phyloP scores from a whole-genome alignment of 495 filamentous ascomycete genomes.

The Daldinia bambusicola region DNA sequence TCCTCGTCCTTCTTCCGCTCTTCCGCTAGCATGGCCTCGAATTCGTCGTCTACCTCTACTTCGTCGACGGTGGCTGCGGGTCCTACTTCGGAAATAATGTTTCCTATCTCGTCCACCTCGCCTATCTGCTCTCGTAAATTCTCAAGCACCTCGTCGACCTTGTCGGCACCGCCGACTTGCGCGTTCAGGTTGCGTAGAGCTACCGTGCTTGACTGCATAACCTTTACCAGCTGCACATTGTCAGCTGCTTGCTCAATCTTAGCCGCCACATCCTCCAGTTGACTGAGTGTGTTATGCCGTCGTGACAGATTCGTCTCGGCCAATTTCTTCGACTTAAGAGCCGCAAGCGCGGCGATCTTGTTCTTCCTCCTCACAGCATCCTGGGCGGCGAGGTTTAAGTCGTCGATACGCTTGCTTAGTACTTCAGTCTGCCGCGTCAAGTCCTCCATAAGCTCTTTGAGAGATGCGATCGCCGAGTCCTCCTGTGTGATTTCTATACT shows the following conservation, averaged over 20 bases:
- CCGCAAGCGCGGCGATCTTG: conserved; percentile 74
- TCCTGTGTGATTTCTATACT: conserved; percentile 69
- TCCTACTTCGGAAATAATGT: conserved; percentile 72
- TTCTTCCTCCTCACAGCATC: conserved; percentile 76
- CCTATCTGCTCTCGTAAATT: conserved; percentile 80
- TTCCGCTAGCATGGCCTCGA: conserved; percentile 77
- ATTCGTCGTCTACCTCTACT: conserved; percentile 86
- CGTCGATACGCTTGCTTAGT: conserved; percentile 63
- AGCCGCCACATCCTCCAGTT: conserved; percentile 81
- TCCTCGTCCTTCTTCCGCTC: conserved; percentile 68
- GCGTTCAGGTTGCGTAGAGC: conserved; percentile 78
- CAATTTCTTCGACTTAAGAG: conserved; percentile 84
- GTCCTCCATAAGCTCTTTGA: conserved; percentile 73
- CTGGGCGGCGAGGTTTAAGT: conserved; percentile 70
- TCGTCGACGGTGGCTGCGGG: conserved; percentile 73
- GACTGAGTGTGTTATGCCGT: conserved; percentile 74
- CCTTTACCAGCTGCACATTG: conserved; percentile 79
- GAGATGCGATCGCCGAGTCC: conserved; percentile 81
- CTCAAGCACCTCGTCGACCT: conserved; percentile 79
- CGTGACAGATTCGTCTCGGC: conserved; percentile 75
- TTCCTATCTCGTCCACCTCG: conserved; percentile 82
- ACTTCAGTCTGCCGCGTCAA: conserved; percentile 66
- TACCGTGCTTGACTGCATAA: conserved; percentile 80
- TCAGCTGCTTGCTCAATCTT: conserved; percentile 87
- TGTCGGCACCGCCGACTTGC: conserved; percentile 78